Percentiles rank a stretch among this genome's conserved stretches.
phyloP scores from a whole-genome alignment of 208 protist genomes.

The Kentomonas sorsogonicus region DNA sequence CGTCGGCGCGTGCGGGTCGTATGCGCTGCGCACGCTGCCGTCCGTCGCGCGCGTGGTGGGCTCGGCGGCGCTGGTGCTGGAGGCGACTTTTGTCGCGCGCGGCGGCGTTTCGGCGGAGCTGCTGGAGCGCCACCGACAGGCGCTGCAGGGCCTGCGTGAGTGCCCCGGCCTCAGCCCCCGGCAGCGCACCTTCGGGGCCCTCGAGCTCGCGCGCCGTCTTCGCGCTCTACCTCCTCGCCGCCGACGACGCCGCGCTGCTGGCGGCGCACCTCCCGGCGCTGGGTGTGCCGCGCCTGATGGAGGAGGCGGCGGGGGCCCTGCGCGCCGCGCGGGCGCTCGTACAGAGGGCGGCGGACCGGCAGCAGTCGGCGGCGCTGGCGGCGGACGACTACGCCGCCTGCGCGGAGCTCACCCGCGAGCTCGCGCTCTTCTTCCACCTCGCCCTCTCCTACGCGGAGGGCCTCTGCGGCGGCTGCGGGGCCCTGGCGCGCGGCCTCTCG shows the following conservation, averaged over 20 bases:
- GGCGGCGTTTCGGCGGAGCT: neutral
- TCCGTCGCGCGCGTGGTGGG: constrained; percentile 1
- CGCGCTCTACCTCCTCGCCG: constrained; percentile 24
- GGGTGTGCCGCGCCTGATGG: constrained; percentile 12
- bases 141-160: neutral
- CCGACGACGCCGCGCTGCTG: constrained; percentile 17
- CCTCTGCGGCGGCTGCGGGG: no score
- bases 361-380: neutral
- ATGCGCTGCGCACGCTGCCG: constrained; percentile 1
- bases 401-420: no score
- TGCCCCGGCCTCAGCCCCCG: neutral
- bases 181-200: neutral
- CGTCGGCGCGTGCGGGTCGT: neutral
- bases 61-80: neutral
- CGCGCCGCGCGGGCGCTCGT: constrained; percentile 12
- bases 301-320: constrained; percentile 15
- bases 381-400: no score
- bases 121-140: neutral
- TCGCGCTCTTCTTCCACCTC: no score
- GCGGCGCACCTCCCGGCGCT: constrained; percentile 15
- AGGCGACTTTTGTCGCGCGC: constrained; percentile 3
- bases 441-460: no score
- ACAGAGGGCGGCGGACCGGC: neutral
- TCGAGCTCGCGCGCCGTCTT: neutral
- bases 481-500: no score